Base-by-base conservation (phyloP, 257 asterid species). In the Capsicum baccatum region DNA sequence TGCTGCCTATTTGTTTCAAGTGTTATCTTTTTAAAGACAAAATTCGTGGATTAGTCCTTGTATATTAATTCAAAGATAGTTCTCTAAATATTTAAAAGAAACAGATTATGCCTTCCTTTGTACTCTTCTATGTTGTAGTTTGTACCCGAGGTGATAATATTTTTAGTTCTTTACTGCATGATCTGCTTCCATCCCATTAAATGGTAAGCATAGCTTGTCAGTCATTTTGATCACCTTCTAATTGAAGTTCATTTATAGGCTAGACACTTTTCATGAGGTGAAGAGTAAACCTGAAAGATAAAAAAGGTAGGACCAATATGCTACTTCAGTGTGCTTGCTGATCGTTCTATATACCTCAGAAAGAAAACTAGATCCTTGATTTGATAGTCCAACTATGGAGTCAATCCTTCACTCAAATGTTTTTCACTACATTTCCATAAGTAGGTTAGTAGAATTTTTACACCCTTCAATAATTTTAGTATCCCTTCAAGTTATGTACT, bases 221-320 rank as follows among this genome's bases (percentile, higher is more conserved):
- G 8, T 39, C 56, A 47, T 42, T 85, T 63, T 85, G 12, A 81
- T 87, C 81, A 60, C 9, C 81, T 87, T 87, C 91, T 89, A 79
- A 89, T 76, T 50, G 64, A 70, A 83, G 71, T 79, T 79, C 80
- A 69, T 79, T 83, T 55, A 83, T 88, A 88, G 60, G 87, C 50
- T 90, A 96, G 99, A 92, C 90, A 85, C 93, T 86, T 92, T 92
- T 80, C 92, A 83, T 12, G 97, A 96, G 91, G 99, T 96, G 92
- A 96, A 93, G 95, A 96, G 97, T 90, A 96, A 96, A 84, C 91
- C 97, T 70, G 99, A 74, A 96, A 93, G 95, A 96, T 92, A 87
- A 96, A 96, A 91, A 97, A 93, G 97, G 99, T 94, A 54, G 94
- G 96, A 83, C 91, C 94, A 12, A 83, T 91, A 86, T 94, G 98